Evolutionary conservation across 2,329 filamentous ascomycete genomes (phyloP).

Genomic region (Aspergillus fischeri): DNA sequence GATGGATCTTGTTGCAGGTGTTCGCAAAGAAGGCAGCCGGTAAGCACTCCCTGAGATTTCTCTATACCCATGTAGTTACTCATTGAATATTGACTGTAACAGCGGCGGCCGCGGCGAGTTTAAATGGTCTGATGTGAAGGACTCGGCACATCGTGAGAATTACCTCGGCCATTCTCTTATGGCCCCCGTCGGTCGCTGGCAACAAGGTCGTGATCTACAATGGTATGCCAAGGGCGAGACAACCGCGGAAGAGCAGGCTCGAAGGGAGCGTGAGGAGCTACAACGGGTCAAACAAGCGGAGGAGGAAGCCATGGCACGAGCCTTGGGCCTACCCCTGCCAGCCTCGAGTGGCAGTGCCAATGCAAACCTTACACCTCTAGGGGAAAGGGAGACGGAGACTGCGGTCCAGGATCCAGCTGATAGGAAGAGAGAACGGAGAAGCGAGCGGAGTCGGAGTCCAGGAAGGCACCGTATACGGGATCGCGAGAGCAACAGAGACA

Average conservation of each 20-base stretch:
- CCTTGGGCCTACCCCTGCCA: constrained; percentile 73
- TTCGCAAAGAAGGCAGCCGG: constrained; percentile 84
- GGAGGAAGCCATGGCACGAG: constrained; percentile 80
- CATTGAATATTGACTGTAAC: constrained; percentile 9
- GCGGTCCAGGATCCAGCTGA: constrained; percentile 43
- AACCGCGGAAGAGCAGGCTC: constrained; percentile 42
- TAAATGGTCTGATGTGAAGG: constrained; percentile 92
- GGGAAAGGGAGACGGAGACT: constrained; percentile 55
- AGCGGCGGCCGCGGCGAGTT: constrained; percentile 88
- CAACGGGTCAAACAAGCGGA: constrained; percentile 83
- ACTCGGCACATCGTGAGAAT: constrained; percentile 81
- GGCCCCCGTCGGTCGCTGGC: constrained; percentile 89
- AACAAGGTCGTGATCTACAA: constrained; percentile 66
- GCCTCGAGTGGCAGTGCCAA: constrained; percentile 58
- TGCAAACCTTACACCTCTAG: constrained; percentile 59
- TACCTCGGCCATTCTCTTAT: constrained; percentile 87
- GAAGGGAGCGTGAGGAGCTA: constrained; percentile 68
- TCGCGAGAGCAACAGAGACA: constrained; percentile 23
- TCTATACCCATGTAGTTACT: not conserved
- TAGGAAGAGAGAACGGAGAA: constrained; percentile 25
- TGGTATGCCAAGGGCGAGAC: constrained; percentile 63
- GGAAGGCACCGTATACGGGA: constrained; percentile 28
- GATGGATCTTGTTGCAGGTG: constrained; percentile 91
- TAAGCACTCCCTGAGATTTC: constrained; percentile 29
- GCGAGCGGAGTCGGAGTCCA: constrained; percentile 32